Evolutionary conservation across 164 flowering plant genomes (phyloP).

Genomic region (Vitis riparia): DNA sequence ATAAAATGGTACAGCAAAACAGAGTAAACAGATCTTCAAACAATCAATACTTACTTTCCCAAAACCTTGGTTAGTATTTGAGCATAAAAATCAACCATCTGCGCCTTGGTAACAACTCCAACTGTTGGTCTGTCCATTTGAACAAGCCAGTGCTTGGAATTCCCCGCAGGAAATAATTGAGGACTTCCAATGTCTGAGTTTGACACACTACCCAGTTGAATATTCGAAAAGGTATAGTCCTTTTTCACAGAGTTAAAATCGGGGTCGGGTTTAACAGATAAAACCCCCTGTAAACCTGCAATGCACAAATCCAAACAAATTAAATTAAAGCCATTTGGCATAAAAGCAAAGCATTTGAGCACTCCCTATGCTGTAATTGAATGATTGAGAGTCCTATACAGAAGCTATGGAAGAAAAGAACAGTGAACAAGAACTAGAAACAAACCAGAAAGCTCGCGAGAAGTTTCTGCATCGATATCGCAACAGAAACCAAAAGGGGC

Average conservation of each 20-base stretch:
- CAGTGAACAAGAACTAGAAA: not conserved
- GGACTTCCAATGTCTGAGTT: slow-evolving; percentile 17
- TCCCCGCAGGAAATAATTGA: slow-evolving; percentile 43
- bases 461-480: slow-evolving; percentile 51
- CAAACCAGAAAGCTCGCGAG: slow-evolving; percentile 54
- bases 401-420: not conserved
- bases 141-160: slow-evolving; percentile 77
- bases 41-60: slow-evolving; percentile 63
- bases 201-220: slow-evolving; percentile 15
- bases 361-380: not conserved
- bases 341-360: too few species aligned
- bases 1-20: not conserved
- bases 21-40: not conserved
- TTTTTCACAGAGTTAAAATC: slow-evolving; percentile 43
- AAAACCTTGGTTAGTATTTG: slow-evolving; percentile 71
- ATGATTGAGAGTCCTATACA: not conserved
- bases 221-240: slow-evolving; percentile 39
- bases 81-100: slow-evolving; percentile 77
- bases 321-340: not conserved
- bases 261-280: slow-evolving; percentile 62
- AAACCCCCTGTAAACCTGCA: slow-evolving; percentile 68
- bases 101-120: slow-evolving; percentile 74
- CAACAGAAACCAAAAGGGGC: slow-evolving; percentile 76
- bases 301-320: not conserved
- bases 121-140: slow-evolving; percentile 60